phyloP scores from a whole-genome alignment of 202 grass and related monocot genomes.

The Dendrocalamus latiflorus region DNA sequence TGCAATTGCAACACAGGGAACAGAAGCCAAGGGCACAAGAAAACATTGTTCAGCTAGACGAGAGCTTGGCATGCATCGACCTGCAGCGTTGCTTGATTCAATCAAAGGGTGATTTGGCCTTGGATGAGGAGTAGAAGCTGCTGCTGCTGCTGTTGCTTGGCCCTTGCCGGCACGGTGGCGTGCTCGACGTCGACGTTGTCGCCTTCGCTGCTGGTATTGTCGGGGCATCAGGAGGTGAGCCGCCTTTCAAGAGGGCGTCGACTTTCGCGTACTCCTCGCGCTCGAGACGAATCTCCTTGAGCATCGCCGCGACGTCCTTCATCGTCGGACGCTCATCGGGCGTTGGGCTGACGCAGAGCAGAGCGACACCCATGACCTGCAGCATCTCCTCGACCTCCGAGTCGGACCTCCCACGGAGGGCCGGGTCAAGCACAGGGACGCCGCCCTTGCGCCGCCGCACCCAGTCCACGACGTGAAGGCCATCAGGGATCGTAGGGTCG shows the following conservation, averaged over 20 bases:
- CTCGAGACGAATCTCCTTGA: too few relatives aligned
- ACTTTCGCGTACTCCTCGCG: slow-evolving; percentile 71
- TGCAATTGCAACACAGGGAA: not conserved
- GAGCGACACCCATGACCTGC: slow-evolving; percentile 81
- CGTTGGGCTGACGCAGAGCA: slow-evolving; percentile 68
- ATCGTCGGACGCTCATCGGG: slow-evolving; percentile 84
- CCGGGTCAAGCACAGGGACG: slow-evolving; percentile 57
- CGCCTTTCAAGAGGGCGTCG: slow-evolving; percentile 54
- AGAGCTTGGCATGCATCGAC: not conserved
- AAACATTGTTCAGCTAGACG: too few relatives aligned
- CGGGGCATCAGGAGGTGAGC: not conserved
- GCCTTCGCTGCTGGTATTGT: not conserved
- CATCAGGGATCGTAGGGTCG: slow-evolving; percentile 86
- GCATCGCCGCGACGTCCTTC: slow-evolving; percentile 92
- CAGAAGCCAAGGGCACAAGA: not conserved
- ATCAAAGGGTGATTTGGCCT: slow-evolving; percentile 61
- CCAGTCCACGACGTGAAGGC: slow-evolving; percentile 81
- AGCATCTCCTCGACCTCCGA: slow-evolving; percentile 84
- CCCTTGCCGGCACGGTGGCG: slow-evolving; percentile 32
- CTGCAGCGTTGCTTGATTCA: not conserved
- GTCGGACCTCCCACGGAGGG: slow-evolving; percentile 36
- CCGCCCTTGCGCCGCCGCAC: slow-evolving; percentile 55
- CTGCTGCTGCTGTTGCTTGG: slow-evolving; percentile 13
- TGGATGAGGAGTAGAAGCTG: slow-evolving; percentile 43
- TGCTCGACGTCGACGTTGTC: slow-evolving; percentile 38